Base-by-base conservation (phyloP, 352 stramenopile species). In the Pythium biforme region DNA sequence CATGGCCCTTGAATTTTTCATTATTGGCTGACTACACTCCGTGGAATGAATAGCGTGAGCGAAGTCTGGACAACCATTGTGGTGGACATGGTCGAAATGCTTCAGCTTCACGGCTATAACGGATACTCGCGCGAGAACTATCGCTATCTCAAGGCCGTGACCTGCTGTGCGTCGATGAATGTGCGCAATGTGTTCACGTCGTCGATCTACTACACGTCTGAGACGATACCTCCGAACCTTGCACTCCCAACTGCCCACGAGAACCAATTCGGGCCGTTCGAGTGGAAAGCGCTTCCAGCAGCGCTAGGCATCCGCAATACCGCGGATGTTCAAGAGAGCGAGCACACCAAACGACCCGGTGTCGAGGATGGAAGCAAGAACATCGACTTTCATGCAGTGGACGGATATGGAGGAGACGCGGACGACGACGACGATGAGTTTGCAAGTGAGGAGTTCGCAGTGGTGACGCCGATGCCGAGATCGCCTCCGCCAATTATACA, bases 31-130 rank as follows among this genome's bases (percentile, higher is more conserved):
- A n/a, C n/a, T n/a, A n/a, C n/a, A n/a, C n/a, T n/a, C n/a, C n/a
- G n/a, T n/a, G n/a, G 40, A 54, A 12, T 19, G 22, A 34, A 12
- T 27, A 60, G 56, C 3, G 8, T 55, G 20, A 67, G 64, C 52
- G 68, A 74, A 34, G 67, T n/a, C 27, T 94, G 82, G 85, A 89
- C 73, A 14, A 75, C 83, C 3, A 33, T 94, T n/a, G 76, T 73
- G 5, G 41, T 92, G 23, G 85, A 94, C 41, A 83, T 91, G 75
- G 61, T 50, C 11, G 60, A 70, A 25, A 61, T 94, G n/a, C 51
- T 94, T 8, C 72, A 87, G 43, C 62, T 79, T 3, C 81, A 92
- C 62, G 81, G 75, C 2, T 89, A 86, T 61, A 89, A 89, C 41
- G 79, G 83, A 47, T 86, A 91, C 61, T 75, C 68, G 22, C 68